Evolutionary conservation across 257 asterid species (phyloP).

Genomic region (Gynochthodes officinalis): DNA sequence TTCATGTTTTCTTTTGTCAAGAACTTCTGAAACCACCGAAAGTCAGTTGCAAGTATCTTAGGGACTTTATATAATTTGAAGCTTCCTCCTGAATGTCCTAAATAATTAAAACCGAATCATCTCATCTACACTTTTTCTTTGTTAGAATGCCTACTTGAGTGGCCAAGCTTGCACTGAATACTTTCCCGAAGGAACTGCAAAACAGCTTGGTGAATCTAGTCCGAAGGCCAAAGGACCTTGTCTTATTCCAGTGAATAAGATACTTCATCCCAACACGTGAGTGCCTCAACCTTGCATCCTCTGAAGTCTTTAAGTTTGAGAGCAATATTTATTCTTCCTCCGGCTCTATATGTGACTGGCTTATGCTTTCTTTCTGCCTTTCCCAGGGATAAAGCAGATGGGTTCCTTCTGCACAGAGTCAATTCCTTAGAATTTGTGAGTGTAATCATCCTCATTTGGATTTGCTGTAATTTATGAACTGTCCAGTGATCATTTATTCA

Average conservation of each 20-base stretch:
- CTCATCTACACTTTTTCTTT: not conserved
- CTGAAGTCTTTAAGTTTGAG: not conserved
- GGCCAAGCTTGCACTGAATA: conserved; percentile 19
- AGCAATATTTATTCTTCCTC: not conserved
- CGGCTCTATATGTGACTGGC: not conserved
- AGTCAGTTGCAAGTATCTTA: not conserved
- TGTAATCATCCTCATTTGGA: not conserved
- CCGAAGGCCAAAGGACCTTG: conserved; percentile 31
- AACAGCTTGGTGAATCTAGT: conserved; percentile 7
- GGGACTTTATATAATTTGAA: not conserved
- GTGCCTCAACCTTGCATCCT: conserved; percentile 11
- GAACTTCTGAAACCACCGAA: conserved; percentile 4
- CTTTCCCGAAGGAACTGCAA: conserved; percentile 11
- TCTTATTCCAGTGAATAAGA: conserved; percentile 31
- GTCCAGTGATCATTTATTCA: not conserved
- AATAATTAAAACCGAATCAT: not conserved
- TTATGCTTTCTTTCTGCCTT: not conserved
- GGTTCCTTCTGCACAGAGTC: conserved; percentile 55
- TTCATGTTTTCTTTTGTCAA: not conserved
- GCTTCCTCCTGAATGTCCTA: not conserved
- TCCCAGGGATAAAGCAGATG: conserved; percentile 37
- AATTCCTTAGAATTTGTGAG: conserved; percentile 56
- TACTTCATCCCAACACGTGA: conserved; percentile 33
- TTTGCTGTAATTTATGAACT: not conserved
- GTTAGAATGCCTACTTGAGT: conserved; percentile 52